Percentiles rank a stretch among this genome's conserved stretches.
phyloP scores from a whole-genome alignment of 805 yeast genomes.

The Cyberlindnera xylosilytica region DNA sequence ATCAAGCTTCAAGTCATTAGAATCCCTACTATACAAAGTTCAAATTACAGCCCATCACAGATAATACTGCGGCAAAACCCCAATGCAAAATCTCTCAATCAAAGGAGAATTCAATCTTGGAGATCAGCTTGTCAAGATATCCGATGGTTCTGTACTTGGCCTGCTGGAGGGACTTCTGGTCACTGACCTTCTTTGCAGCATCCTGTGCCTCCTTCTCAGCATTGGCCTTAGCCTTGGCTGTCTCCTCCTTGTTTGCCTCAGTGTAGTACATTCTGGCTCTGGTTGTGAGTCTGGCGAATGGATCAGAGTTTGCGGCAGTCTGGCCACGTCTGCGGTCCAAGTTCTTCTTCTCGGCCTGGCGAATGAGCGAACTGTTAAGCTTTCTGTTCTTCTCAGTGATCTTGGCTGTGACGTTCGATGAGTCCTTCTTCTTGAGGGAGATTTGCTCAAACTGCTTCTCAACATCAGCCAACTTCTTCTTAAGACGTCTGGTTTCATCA shows the following conservation, averaged over 20 bases:
- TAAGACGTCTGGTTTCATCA: constrained; percentile 38
- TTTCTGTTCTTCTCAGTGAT: constrained; percentile 64
- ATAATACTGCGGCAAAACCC: no score
- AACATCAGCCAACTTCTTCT: constrained; percentile 33
- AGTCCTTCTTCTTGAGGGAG: constrained; percentile 33
- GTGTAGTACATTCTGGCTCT: constrained; percentile 78
- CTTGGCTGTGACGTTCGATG: constrained; percentile 32
- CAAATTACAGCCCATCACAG: background rate
- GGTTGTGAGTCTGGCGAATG: constrained; percentile 87
- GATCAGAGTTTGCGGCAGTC: constrained; percentile 56
- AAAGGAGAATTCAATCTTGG: constrained; percentile 36
- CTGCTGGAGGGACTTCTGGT: constrained; percentile 42
- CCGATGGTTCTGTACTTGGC: constrained; percentile 59
- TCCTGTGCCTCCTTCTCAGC: constrained; percentile 45
- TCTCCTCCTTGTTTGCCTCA: constrained; percentile 50
- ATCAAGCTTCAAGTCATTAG: no score
- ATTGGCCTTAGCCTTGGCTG: constrained; percentile 54
- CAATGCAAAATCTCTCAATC: background rate
- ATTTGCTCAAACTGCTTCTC: constrained; percentile 33
- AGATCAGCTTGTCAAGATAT: constrained; percentile 50
- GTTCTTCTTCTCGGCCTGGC: constrained; percentile 73
- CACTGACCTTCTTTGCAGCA: constrained; percentile 40
- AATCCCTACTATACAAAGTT: background rate
- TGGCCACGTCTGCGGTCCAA: constrained; percentile 49
- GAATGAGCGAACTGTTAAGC: constrained; percentile 69